A percentile compares a stretch with the other conserved stretches of the same genome.
Evolutionary conservation across 2,329 filamentous ascomycete genomes (phyloP).

Genomic region (Drechslerella stenobrocha): DNA sequence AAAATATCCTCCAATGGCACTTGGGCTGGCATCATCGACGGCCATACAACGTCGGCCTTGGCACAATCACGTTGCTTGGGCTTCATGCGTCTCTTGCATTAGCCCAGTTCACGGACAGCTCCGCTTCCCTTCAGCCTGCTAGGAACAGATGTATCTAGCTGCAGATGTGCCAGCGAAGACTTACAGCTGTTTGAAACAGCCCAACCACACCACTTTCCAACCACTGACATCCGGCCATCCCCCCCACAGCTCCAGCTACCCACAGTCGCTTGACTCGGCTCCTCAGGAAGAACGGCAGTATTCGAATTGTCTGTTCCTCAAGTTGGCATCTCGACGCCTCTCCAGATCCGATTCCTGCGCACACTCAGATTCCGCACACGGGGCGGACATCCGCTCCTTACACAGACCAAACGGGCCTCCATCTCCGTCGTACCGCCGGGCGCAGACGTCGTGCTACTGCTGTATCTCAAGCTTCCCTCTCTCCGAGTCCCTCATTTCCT

Average conservation of each 20-base stretch:
- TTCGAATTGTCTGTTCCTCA: too few relatives aligned
- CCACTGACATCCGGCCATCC: slow-evolving; percentile 5
- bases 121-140: not conserved
- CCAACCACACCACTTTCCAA: slow-evolving; percentile 33
- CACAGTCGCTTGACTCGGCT: slow-evolving; percentile 24
- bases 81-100: slow-evolving; percentile 47
- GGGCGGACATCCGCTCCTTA: slow-evolving; percentile 29
- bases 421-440: slow-evolving; percentile 6
- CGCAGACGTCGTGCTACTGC: slow-evolving; percentile 8
- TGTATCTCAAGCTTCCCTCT: slow-evolving; percentile 12
- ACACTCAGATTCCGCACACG: slow-evolving; percentile 10
- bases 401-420: slow-evolving; percentile 16
- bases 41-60: slow-evolving; percentile 20
- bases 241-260: slow-evolving; percentile 1
- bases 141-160: slow-evolving; percentile 17
- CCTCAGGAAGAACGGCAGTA: too few relatives aligned
- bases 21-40: not conserved
- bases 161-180: slow-evolving; percentile 49
- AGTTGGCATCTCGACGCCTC: not conserved
- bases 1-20: slow-evolving; percentile 15
- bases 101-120: not conserved
- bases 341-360: slow-evolving; percentile 2
- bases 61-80: slow-evolving; percentile 46
- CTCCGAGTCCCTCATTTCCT: not conserved
- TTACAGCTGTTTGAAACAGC: slow-evolving; percentile 48